Percentiles rank a stretch among this genome's conserved stretches.
Evolutionary conservation across 495 filamentous ascomycete species (phyloP).

Genomic region (Cryomyces antarcticus): DNA sequence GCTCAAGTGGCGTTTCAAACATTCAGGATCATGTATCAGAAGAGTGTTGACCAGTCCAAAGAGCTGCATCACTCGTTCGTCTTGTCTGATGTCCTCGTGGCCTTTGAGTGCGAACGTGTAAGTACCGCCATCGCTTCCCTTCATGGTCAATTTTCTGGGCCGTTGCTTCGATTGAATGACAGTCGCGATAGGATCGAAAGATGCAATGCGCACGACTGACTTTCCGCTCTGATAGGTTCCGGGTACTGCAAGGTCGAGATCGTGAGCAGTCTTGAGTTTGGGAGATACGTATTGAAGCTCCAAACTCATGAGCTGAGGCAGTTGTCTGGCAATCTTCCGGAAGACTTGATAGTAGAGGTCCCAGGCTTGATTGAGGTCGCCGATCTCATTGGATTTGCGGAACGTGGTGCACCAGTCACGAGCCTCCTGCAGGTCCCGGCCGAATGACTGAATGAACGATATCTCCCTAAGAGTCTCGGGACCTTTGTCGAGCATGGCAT

Average conservation of each 20-base stretch:
- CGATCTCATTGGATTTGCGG: constrained; percentile 63
- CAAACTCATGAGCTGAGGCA: constrained; percentile 77
- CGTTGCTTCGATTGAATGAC: constrained; percentile 96
- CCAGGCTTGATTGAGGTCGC: constrained; percentile 94
- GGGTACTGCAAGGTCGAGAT: constrained; percentile 80
- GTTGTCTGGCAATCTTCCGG: constrained; percentile 81
- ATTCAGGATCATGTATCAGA: constrained; percentile 77
- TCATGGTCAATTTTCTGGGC: constrained; percentile 70
- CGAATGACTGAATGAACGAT: constrained; percentile 94
- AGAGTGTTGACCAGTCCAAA: constrained; percentile 94
- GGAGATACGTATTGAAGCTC: constrained; percentile 94
- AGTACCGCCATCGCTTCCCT: constrained; percentile 65
- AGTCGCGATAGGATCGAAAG: constrained; percentile 69
- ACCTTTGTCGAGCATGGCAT: constrained; percentile 75
- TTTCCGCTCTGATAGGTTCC: constrained; percentile 85
- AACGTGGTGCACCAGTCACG: constrained; percentile 92
- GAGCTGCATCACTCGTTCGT: constrained; percentile 97
- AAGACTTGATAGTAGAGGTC: constrained; percentile 97
- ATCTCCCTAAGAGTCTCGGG: constrained; percentile 88
- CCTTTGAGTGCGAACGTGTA: constrained; percentile 88
- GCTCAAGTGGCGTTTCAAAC: constrained; percentile 86
- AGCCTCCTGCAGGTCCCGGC: constrained; percentile 81
- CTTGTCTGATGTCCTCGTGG: constrained; percentile 95
- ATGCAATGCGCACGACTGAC: constrained; percentile 64
- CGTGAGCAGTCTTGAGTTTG: constrained; percentile 57